These are phyloP conservation scores for Serendipita sp. DNA, from an alignment of 768 basidiomycete species.

Conservation along the genomic window DNA sequence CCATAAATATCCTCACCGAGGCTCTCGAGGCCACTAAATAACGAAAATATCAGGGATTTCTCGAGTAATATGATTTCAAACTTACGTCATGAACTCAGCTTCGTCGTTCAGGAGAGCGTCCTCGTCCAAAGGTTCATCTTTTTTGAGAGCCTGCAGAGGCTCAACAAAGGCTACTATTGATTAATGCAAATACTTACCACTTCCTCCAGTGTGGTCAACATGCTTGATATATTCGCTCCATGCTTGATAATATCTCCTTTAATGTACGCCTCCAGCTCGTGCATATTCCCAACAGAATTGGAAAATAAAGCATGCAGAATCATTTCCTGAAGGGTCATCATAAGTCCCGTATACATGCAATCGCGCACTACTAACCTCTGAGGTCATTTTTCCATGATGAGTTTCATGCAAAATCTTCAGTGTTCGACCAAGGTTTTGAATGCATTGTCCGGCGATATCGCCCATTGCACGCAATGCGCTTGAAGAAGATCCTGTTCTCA, in stretches of 20 bases:
- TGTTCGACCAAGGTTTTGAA: slow-evolving; percentile 74
- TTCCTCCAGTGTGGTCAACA: slow-evolving; percentile 80
- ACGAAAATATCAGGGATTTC: neutral
- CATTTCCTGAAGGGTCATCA: slow-evolving; percentile 51
- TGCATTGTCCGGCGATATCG: slow-evolving; percentile 61
- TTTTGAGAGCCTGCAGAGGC: slow-evolving; percentile 16
- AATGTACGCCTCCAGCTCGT: slow-evolving; percentile 74
- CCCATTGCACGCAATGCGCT: slow-evolving; percentile 62
- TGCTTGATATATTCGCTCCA: slow-evolving; percentile 53
- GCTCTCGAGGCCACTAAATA: neutral
- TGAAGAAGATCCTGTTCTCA: slow-evolving; percentile 48
- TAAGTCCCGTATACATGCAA: neutral
- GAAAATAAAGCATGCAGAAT: slow-evolving; percentile 83
- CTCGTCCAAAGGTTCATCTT: slow-evolving; percentile 35
- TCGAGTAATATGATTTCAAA: slow-evolving; percentile 4
- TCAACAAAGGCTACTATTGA: neutral
- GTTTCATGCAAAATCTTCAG: slow-evolving; percentile 71
- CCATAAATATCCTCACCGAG: slow-evolving; percentile 80
- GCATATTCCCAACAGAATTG: slow-evolving; percentile 60
- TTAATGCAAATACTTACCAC: slow-evolving; percentile 32
- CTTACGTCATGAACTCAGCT: slow-evolving; percentile 48
- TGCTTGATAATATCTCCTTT: slow-evolving; percentile 78
- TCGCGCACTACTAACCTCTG: slow-evolving; percentile 44
- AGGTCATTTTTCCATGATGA: slow-evolving; percentile 58
- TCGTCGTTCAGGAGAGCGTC: slow-evolving; percentile 51